A percentile compares a stretch with the other conserved stretches of the same genome.
phyloP scores from a whole-genome alignment of 2,329 filamentous ascomycete species.

The Alternaria hordeiaustralica region DNA sequence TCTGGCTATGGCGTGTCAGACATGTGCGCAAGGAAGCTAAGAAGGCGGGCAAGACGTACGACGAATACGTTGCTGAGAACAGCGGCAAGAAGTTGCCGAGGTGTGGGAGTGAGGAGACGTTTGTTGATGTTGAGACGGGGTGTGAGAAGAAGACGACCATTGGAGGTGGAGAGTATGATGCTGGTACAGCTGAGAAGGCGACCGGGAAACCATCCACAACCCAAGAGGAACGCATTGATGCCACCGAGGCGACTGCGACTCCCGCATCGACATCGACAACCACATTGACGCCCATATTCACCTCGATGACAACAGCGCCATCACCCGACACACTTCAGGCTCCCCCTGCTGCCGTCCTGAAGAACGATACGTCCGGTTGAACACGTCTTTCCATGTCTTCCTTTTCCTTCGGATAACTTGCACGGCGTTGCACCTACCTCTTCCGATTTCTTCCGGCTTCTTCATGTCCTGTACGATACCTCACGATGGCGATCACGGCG shows the following conservation, averaged over 20 bases:
- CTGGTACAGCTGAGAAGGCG: not conserved
- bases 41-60: slow-evolving; percentile 60
- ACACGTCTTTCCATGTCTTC: not conserved
- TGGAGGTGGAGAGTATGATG: not conserved
- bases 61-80: slow-evolving; percentile 54
- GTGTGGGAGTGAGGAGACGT: slow-evolving; percentile 30
- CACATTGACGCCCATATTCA: not conserved
- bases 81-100: slow-evolving; percentile 31
- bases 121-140: slow-evolving; percentile 37
- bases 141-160: slow-evolving; percentile 1
- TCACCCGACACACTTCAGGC: not conserved
- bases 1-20: slow-evolving; percentile 65
- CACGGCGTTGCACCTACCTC: not conserved
- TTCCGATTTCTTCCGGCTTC: not conserved
- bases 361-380: not conserved
- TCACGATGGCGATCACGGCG: not conserved
- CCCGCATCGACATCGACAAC: not conserved
- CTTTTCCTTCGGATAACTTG: not conserved
- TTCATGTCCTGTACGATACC: slow-evolving; percentile 1
- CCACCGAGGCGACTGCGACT: not conserved
- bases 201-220: not conserved
- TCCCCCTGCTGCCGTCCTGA: slow-evolving; percentile 1
- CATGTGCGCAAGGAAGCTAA: slow-evolving; percentile 61
- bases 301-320: not conserved
- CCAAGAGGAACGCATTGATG: not conserved